Evolutionary conservation across 768 basidiomycete genomes (phyloP).

Genomic region (Tricholoma hemisulphureum): DNA sequence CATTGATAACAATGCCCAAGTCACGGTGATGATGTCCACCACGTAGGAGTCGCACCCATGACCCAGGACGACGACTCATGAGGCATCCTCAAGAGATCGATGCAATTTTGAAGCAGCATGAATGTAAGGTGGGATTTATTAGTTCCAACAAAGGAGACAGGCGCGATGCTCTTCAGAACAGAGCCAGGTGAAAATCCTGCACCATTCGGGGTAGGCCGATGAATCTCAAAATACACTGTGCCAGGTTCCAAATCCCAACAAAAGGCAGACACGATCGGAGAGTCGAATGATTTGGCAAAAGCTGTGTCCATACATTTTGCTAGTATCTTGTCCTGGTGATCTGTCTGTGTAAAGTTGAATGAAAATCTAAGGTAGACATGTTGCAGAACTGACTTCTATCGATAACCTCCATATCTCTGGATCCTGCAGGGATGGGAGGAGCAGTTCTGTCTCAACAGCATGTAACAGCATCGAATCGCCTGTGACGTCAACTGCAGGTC

Average conservation of each 20-base stretch:
- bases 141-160: not conserved
- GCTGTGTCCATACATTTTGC: not conserved
- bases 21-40: not conserved
- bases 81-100: not conserved
- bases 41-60: not conserved
- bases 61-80: not conserved
- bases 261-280: not conserved
- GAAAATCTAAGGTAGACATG: not conserved
- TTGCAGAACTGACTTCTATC: not conserved
- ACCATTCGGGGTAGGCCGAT: not conserved
- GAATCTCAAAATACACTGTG: not conserved
- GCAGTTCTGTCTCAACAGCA: not conserved
- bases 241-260: not conserved
- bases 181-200: not conserved
- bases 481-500: not conserved
- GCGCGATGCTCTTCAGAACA: not conserved
- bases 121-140: not conserved
- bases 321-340: not conserved
- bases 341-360: no score
- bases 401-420: not conserved
- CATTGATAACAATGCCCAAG: not conserved
- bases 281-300: not conserved
- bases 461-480: not conserved
- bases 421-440: not conserved
- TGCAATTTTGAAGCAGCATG: not conserved